Evolutionary conservation across 257 asterid species (phyloP), one percentile per base, ranked within the genome.

Genomic region (Solanum habrochaites): DNA sequence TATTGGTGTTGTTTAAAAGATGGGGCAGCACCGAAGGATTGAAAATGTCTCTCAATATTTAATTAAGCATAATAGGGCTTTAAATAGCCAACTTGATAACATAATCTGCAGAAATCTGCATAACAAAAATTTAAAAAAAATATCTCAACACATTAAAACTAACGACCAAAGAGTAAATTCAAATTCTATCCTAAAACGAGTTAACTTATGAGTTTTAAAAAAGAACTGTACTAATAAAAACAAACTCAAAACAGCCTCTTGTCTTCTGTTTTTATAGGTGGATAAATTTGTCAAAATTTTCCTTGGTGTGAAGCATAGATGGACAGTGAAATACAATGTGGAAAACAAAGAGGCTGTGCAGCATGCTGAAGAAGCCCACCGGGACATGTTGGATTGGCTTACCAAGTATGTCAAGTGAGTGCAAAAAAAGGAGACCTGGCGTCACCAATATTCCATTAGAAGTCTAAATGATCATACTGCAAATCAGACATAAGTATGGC

Each of bases 321-420:
- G 96, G 96, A 90, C 93, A 0, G 87, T 90, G 86, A 90, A 94
- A 90, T 93, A 94, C 90, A 87, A 92, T 23, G 70, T 12, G 49
- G 91, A 89, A 31, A 91, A 92, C 20, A 11, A 87, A 80, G 86
- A 88, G 69, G 95, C 88, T 45, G 94, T 91, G 85, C 90, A 88
- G 86, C 78, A 88, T 83, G 94, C 95, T 31, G 93, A 93, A 87
- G 94, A 94, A 88, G 91, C 96, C 6, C 93, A 90, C 14, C 77
- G 47, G 23, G 92, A 93, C 73, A 83, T 91, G 94, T 80, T 93
- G 82, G 69, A 88, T 47, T 92, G 95, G 96, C 85, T 92, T 84
- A 85, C 39, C 43, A 92, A 92, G 90, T 40, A 89, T 88, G 88
- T 94, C 86, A 87, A 89, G 71, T 90, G 84, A 72, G 67, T 80